phyloP scores from a whole-genome alignment of 208 protist genomes.

The Novymonas esmeraldas region DNA sequence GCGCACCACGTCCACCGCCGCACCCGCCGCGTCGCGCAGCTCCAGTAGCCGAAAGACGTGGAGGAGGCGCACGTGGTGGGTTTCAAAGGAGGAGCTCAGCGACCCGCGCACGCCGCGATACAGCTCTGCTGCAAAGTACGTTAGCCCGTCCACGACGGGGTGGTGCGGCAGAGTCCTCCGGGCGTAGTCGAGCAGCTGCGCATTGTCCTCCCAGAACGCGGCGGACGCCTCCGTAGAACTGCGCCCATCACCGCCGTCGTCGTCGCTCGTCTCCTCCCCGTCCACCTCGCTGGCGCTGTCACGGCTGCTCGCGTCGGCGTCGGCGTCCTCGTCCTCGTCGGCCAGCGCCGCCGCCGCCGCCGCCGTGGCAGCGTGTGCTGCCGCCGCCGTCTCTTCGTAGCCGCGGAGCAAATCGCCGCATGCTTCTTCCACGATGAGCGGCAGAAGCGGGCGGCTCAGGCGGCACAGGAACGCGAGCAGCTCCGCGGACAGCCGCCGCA shows the following conservation, averaged over 20 bases:
- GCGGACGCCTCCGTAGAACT: conserved; percentile 1
- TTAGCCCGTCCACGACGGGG: conserved; percentile 72
- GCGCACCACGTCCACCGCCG: conserved; percentile 19
- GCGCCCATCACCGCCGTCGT: conserved; percentile 2
- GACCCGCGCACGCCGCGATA: conserved; percentile 84
- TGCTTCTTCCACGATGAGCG: conserved; percentile 61
- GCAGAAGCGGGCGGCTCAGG: conserved; percentile 46
- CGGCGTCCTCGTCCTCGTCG: conserved; percentile 4
- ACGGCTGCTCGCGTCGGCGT: conserved; percentile 1
- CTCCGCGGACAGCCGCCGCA: conserved; percentile 84
- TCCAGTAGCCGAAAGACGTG: conserved; percentile 48
- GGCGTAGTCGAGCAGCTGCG: conserved; percentile 44
- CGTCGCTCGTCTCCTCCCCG: conserved; percentile 2
- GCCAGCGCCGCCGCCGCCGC: neutral
- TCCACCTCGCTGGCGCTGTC: conserved; percentile 12
- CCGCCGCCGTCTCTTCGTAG: conserved; percentile 29
- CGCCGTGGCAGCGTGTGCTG: too few relatives aligned
- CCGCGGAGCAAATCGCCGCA: conserved; percentile 48
- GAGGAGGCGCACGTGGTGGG: conserved; percentile 57
- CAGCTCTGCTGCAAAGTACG: conserved; percentile 68
- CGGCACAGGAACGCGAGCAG: conserved; percentile 78
- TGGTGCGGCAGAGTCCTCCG: conserved; percentile 44
- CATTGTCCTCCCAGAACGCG: conserved; percentile 24
- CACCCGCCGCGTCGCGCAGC: neutral
- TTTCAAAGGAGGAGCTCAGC: conserved; percentile 82